Evolutionary conservation across 352 stramenopile species (phyloP), one percentile per base, ranked within the genome.

Genomic region (Globisporangium sylvaticum): DNA sequence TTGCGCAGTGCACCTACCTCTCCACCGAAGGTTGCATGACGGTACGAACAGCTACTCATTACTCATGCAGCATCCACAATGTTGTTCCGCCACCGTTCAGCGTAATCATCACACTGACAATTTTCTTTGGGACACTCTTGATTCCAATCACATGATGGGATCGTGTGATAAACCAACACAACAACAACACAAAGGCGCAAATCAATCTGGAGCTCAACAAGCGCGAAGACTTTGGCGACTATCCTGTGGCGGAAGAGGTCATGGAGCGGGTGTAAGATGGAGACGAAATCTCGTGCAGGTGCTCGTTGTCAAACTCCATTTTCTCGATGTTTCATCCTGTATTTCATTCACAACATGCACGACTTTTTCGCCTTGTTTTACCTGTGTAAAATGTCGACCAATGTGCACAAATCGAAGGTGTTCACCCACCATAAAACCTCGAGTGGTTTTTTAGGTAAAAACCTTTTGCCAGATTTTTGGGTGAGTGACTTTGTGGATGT

Each of bases 11-110:
- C 80, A 96, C 92, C 15, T 98, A 98, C 76, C 85, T 80, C 29
- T 87, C 87, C 42, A 97, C 94, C 1, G 85, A 94, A 67, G 95
- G 92, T 62, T 98, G 93, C 71, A 98, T 98, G 95, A 97, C 92
- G 64, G 80, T 88, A 65, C 54, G 71, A 24, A 32, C 22, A 9
- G 10, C 22, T 29, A 9, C 14, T 3, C 44, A n/a, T n/a, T 52
- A 22, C 20, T 52, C n/a, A 27, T 24, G 18, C 25, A 24, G 31
- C 27, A 24, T 24, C 6, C 42, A 7, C 27, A 15, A 22, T 18
- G 10, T 56, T 15, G 5, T 60, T 12, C 20, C 53, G 1, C 14
- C 34, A 10, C 18, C 18, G 0, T 9, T 50, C 5, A 50, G 42
- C 42, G 42, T 50, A 50, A 50, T 50, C 42, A 50, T 50, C 42